These are phyloP conservation scores for Physcomitrellopsis africana DNA, from an alignment of 225 moss, liverwort and hornwort genomes.

Conservation along the genomic window DNA sequence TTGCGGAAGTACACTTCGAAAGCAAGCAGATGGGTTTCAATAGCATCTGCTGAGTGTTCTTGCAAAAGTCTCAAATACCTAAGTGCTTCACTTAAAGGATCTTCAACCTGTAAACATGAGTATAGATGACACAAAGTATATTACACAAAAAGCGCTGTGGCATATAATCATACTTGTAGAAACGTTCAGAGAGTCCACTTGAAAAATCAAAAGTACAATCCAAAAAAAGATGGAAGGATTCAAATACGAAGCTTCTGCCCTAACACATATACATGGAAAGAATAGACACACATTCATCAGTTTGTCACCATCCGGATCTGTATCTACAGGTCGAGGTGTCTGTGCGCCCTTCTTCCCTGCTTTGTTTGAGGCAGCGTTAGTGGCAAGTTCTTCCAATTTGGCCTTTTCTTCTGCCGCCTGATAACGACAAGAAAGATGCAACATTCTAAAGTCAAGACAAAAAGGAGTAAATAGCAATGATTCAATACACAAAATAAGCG, in stretches of 20 bases:
- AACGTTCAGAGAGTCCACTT: neutral
- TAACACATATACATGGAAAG: neutral
- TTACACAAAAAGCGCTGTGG: no score
- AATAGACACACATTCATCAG: slow-evolving; percentile 52
- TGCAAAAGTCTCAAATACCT: slow-evolving; percentile 93
- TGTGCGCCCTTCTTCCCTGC: slow-evolving; percentile 85
- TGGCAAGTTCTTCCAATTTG: slow-evolving; percentile 65
- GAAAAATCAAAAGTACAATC: neutral
- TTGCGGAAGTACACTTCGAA: slow-evolving; percentile 97
- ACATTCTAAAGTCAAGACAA: no score
- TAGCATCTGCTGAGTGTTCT: slow-evolving; percentile 80
- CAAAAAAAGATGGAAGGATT: neutral
- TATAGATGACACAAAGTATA: slow-evolving; percentile 1
- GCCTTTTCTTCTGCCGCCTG: slow-evolving; percentile 93
- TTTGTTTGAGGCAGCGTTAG: slow-evolving; percentile 49
- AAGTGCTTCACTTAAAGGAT: slow-evolving; percentile 84
- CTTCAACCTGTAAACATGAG: slow-evolving; percentile 61
- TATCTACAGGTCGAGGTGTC: slow-evolving; percentile 78
- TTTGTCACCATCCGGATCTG: slow-evolving; percentile 97
- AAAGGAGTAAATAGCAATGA: neutral
- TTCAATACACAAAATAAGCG: no score
- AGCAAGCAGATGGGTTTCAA: slow-evolving; percentile 91
- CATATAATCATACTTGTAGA: neutral
- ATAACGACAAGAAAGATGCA: neutral
- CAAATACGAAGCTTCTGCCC: no score